Conservation (phyloP, 1,139 yeast genomes). For the Meyerozyma sp. region DNA sequence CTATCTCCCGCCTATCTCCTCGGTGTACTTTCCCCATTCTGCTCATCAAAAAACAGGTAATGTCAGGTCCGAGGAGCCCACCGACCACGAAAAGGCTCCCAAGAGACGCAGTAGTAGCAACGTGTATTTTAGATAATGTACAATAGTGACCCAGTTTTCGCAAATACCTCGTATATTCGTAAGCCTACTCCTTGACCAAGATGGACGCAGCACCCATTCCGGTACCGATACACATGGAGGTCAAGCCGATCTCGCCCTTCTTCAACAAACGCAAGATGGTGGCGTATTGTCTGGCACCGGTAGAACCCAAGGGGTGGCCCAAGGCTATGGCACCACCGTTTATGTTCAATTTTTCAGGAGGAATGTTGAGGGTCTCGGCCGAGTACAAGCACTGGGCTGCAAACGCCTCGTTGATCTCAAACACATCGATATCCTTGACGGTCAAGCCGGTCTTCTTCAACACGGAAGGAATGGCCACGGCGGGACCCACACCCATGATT, state of each 20-base stretch:
- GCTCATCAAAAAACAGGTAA: constrained; percentile 35
- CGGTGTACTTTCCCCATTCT: constrained; percentile 56
- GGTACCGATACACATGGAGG: constrained; percentile 41
- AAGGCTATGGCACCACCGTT: constrained; percentile 41
- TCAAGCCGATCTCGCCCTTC: constrained; percentile 27
- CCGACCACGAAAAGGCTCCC: background rate
- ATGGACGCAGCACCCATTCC: constrained; percentile 41
- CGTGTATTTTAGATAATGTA: background rate
- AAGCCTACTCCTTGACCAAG: constrained; percentile 21
- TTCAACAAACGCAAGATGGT: constrained; percentile 30
- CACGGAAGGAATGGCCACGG: constrained; percentile 31
- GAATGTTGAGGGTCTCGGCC: constrained; percentile 25
- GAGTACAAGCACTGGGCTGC: constrained; percentile 35
- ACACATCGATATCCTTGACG: constrained; percentile 27
- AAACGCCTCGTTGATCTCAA: constrained; percentile 39
- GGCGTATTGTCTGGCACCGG: constrained; percentile 31
- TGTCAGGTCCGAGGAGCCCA: background rate
- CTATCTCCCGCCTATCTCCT: constrained; percentile 56
- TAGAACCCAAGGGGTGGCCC: constrained; percentile 40
- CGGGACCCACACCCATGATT: constrained; percentile 39
- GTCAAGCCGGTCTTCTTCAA: constrained; percentile 19
- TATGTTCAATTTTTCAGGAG: constrained; percentile 29
- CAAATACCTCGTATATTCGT: background rate
- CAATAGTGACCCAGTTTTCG: background rate
- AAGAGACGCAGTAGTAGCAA: background rate